These are phyloP conservation scores for Wakefieldia striispora DNA, from an alignment of 768 basidiomycete species.

Conservation along the genomic window DNA sequence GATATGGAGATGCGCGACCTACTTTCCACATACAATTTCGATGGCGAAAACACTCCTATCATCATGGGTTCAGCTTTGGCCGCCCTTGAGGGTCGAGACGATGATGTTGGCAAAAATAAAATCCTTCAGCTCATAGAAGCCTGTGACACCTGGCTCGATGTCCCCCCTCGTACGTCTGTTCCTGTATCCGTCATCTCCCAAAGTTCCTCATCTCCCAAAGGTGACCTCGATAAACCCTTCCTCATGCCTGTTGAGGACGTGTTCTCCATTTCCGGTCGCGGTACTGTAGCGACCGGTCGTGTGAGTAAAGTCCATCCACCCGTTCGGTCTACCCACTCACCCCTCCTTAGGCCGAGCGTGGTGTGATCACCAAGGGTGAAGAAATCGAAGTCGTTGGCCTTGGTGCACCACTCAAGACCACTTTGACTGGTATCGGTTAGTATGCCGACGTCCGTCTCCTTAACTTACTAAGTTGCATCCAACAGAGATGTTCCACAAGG, in stretches of 20 bases:
- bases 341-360: slow-evolving; percentile 76
- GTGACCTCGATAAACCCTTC: slow-evolving; percentile 98
- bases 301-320: slow-evolving; percentile 40
- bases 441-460: neutral
- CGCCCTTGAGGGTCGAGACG: slow-evolving; percentile 84
- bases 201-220: slow-evolving; percentile 36
- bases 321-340: neutral
- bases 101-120: slow-evolving; percentile 76
- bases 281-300: slow-evolving; percentile 95
- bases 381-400: slow-evolving; percentile 94
- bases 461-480: slow-evolving; percentile 2
- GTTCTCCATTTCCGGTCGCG: slow-evolving; percentile 97
- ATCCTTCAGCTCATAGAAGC: slow-evolving; percentile 79
- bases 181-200: neutral
- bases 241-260: slow-evolving; percentile 94
- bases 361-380: slow-evolving; percentile 83
- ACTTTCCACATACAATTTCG: slow-evolving; percentile 87
- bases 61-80: slow-evolving; percentile 96
- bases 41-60: slow-evolving; percentile 98
- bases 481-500: slow-evolving; percentile 99
- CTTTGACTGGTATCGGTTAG: slow-evolving; percentile 87
- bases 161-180: slow-evolving; percentile 72
- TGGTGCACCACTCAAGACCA: slow-evolving; percentile 82
- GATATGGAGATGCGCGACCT: slow-evolving; percentile 99
- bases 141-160: slow-evolving; percentile 93